phyloP scores from a whole-genome alignment of 345 rosid species.

The Boechera retrofracta region DNA sequence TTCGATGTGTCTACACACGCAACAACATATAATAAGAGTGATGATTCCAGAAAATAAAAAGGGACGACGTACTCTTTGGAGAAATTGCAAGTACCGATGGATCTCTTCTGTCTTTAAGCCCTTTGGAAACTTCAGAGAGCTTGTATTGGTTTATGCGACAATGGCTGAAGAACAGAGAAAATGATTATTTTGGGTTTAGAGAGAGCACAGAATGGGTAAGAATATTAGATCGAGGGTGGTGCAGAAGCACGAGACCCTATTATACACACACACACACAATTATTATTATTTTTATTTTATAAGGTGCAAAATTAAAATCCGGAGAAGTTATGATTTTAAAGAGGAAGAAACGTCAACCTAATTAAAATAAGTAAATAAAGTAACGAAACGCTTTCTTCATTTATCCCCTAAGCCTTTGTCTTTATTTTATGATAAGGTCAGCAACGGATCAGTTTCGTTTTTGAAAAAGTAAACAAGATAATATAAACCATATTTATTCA shows the following conservation, averaged over 20 bases:
- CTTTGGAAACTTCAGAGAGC: not conserved
- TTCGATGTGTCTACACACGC: not conserved
- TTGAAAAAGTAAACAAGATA: constrained; percentile 4
- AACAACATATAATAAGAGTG: constrained; percentile 18
- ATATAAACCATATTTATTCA: not conserved
- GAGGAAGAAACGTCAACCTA: constrained; percentile 46
- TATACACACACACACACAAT: constrained; percentile 24
- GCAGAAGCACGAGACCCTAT: constrained; percentile 46
- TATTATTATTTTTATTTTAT: constrained; percentile 13
- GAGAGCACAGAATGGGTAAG: constrained; percentile 37
- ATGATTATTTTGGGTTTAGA: not conserved
- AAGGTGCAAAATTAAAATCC: constrained; percentile 45
- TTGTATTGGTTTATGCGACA: constrained; percentile 11
- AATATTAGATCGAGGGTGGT: constrained; percentile 40
- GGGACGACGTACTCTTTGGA: constrained; percentile 28
- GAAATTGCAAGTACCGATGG: constrained; percentile 1
- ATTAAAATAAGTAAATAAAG: constrained; percentile 28
- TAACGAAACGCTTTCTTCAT: constrained; percentile 37
- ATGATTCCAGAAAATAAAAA: not conserved
- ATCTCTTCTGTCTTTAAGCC: constrained; percentile 23
- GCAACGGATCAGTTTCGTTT: constrained; percentile 30
- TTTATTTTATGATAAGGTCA: constrained; percentile 41
- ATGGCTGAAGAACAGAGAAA: constrained; percentile 25
- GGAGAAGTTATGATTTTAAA: constrained; percentile 36
- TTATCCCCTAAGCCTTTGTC: not conserved